Percentiles rank a stretch among this genome's conserved stretches.
phyloP scores from a whole-genome alignment of 306 rosid species.

The Cicer pinnatifidum region DNA sequence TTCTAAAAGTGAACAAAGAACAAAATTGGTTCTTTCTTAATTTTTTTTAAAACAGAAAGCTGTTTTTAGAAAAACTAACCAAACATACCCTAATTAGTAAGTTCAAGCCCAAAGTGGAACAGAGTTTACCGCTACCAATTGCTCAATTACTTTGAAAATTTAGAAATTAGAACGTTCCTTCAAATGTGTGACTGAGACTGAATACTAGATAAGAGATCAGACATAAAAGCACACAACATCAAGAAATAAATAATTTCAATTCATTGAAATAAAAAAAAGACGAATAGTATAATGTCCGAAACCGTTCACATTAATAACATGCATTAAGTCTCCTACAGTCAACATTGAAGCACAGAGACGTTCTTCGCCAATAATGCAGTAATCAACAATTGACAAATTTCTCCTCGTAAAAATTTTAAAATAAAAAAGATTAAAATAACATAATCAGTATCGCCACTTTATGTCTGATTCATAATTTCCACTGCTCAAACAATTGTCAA shows the following conservation, averaged over 20 bases:
- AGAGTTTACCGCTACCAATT: background rate
- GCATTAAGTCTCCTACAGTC: constrained; percentile 18
- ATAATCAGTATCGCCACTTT: too few species aligned
- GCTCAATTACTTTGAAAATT: constrained; percentile 23
- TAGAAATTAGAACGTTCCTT: background rate
- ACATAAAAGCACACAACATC: background rate
- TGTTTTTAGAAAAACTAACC: too few species aligned
- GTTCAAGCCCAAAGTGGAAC: background rate
- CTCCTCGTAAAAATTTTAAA: background rate
- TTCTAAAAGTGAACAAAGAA: too few species aligned
- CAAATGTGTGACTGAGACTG: constrained; percentile 11
- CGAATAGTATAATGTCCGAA: background rate
- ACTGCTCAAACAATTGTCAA: background rate
- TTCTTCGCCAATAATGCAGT: constrained; percentile 10
- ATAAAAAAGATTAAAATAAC: constrained; percentile 15
- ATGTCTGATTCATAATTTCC: background rate
- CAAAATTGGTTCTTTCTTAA: too few species aligned
- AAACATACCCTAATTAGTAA: too few species aligned
- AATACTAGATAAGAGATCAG: background rate
- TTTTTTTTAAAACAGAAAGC: too few species aligned
- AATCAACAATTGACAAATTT: constrained; percentile 8
- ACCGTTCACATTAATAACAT: constrained; percentile 2
- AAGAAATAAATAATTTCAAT: background rate
- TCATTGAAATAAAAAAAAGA: background rate
- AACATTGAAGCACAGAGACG: constrained; percentile 22